Conservation (phyloP, 2,329 filamentous ascomycete genomes). For the Thelonectria olida region DNA sequence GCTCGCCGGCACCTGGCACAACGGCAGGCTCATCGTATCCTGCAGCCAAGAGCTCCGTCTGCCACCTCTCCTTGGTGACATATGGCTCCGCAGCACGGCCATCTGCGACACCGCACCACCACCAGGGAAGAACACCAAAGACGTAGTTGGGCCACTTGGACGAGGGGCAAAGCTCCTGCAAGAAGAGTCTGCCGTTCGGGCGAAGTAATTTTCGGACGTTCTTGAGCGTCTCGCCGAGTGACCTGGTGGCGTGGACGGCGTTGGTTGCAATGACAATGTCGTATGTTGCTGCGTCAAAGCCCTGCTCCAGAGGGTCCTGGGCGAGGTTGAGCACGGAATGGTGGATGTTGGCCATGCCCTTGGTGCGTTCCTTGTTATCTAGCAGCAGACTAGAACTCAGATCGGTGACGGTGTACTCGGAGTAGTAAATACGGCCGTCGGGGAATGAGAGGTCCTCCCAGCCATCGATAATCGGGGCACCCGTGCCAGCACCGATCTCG, state of each 20-base stretch:
- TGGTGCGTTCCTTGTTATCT: conserved; percentile 40
- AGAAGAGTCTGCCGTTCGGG: conserved; percentile 43
- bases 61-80: conserved; percentile 37
- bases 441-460: conserved; percentile 35
- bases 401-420: conserved; percentile 44
- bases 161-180: conserved; percentile 41
- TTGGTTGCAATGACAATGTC: conserved; percentile 50
- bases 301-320: conserved; percentile 42
- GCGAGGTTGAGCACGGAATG: conserved; percentile 33
- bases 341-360: conserved; percentile 23
- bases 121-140: conserved; percentile 42
- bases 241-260: conserved; percentile 49
- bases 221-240: conserved; percentile 35
- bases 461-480: conserved; percentile 45
- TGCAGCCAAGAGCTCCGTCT: conserved; percentile 35
- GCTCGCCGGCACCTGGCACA: conserved; percentile 28
- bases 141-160: conserved; percentile 41
- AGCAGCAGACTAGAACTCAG: conserved; percentile 41
- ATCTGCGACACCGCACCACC: conserved; percentile 48
- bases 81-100: conserved; percentile 40
- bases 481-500: conserved; percentile 53
- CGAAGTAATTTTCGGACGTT: conserved; percentile 46
- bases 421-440: conserved; percentile 31
- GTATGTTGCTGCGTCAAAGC: conserved; percentile 41
- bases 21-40: conserved; percentile 35